Conservation (phyloP, 441 rosid genomes). For the Theobroma grandiflorum region DNA sequence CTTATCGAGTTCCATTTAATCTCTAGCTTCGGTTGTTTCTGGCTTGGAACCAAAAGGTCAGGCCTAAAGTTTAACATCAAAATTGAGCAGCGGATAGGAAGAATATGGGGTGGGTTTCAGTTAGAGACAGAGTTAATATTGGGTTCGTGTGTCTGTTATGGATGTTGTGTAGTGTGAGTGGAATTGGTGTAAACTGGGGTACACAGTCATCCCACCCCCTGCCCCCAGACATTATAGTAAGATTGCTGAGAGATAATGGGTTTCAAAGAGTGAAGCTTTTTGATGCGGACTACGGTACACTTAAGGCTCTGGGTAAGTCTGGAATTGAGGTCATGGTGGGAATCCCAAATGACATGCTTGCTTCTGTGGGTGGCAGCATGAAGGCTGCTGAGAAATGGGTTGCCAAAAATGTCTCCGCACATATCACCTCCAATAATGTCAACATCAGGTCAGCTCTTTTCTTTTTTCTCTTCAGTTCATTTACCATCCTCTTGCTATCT, state of each 20-base stretch:
- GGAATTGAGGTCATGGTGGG: conserved; percentile 96
- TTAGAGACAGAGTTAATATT: conserved; percentile 9
- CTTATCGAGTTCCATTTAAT: neutral
- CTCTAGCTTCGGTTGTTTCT: neutral
- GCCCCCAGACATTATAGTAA: conserved; percentile 71
- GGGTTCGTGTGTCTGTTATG: conserved; percentile 41
- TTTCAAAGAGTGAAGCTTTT: conserved; percentile 90
- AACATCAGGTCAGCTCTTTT: conserved; percentile 73
- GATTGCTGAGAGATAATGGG: conserved; percentile 67
- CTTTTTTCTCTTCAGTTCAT: neutral
- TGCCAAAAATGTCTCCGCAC: conserved; percentile 73
- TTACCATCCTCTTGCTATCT: neutral
- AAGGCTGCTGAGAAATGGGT: conserved; percentile 97
- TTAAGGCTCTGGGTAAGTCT: conserved; percentile 72
- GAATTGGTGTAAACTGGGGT: conserved; percentile 97
- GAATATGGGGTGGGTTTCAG: conserved; percentile 29
- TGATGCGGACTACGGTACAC: conserved; percentile 77
- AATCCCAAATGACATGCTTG: conserved; percentile 91
- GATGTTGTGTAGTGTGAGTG: conserved; percentile 47
- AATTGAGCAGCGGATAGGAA: conserved; percentile 4
- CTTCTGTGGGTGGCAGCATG: conserved; percentile 61
- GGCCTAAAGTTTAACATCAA: neutral
- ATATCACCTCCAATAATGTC: conserved; percentile 60
- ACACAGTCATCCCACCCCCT: conserved; percentile 81
- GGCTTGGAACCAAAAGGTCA: neutral